phyloP scores from a whole-genome alignment of 2,329 filamentous ascomycete species.

The Coleophoma eucalyptorum region DNA sequence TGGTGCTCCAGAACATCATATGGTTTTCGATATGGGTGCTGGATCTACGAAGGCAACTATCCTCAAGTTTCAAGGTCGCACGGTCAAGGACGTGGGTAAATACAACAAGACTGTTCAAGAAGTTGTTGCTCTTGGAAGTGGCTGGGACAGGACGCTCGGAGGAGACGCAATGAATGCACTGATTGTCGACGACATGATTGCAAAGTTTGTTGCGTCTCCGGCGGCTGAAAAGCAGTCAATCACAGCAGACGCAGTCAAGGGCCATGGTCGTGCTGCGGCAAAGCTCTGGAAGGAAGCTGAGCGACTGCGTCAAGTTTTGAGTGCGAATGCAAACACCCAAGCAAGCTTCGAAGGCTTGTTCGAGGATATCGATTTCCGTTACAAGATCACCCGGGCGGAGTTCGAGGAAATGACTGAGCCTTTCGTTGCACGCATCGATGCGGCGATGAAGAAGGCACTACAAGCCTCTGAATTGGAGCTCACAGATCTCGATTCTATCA shows the following conservation, averaged over 20 bases:
- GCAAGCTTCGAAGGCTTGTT: constrained; percentile 85
- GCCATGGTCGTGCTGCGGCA: constrained; percentile 79
- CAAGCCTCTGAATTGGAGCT: constrained; percentile 68
- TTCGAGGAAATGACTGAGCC: constrained; percentile 76
- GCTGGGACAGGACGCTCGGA: constrained; percentile 87
- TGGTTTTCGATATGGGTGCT: constrained; percentile 97
- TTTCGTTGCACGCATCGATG: constrained; percentile 64
- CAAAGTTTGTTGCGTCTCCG: constrained; percentile 69
- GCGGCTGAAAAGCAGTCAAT: constrained; percentile 63
- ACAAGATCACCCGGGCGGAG: constrained; percentile 74
- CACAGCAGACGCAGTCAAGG: constrained; percentile 58
- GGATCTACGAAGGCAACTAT: constrained; percentile 90
- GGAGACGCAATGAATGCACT: constrained; percentile 86
- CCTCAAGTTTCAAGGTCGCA: constrained; percentile 82
- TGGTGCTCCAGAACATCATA: constrained; percentile 82
- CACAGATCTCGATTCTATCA: constrained; percentile 79
- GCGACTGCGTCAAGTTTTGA: constrained; percentile 81
- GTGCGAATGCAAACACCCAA: constrained; percentile 81
- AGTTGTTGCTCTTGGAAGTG: constrained; percentile 80
- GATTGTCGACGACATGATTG: constrained; percentile 85
- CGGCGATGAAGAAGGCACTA: constrained; percentile 71
- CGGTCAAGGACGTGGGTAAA: constrained; percentile 86
- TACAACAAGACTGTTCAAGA: constrained; percentile 98
- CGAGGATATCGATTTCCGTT: constrained; percentile 89
- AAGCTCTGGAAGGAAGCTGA: constrained; percentile 94